A percentile compares a stretch with the other conserved stretches of the same genome.
phyloP scores from a whole-genome alignment of 495 filamentous ascomycete species.

The Penicillium malachiteum region DNA sequence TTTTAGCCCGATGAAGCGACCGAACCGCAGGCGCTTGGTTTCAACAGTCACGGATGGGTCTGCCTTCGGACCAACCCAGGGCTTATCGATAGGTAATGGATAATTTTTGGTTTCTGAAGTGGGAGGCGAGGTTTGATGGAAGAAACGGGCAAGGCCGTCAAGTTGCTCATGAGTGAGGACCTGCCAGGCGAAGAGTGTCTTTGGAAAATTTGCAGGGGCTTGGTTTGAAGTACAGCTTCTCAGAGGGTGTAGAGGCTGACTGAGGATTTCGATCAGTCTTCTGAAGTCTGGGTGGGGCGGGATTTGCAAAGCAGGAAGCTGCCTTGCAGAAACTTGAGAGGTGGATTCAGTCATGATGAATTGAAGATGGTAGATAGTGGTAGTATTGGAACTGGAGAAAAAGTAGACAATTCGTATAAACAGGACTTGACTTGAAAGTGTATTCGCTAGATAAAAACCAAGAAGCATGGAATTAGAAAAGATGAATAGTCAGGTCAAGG shows the following conservation, averaged over 20 bases:
- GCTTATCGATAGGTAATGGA: slow-evolving; percentile 50
- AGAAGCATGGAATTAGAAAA: background rate
- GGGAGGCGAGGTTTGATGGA: slow-evolving; percentile 66
- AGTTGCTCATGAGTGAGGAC: slow-evolving; percentile 70
- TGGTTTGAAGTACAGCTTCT: slow-evolving; percentile 52
- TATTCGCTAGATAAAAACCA: background rate
- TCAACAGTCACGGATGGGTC: slow-evolving; percentile 41
- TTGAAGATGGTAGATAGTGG: background rate
- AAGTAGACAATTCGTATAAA: background rate
- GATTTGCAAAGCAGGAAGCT: background rate
- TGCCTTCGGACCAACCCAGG: slow-evolving; percentile 34
- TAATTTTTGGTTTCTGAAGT: slow-evolving; percentile 55
- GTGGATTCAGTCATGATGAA: too few relatives aligned
- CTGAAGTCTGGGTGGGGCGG: slow-evolving; percentile 19
- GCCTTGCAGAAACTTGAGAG: background rate
- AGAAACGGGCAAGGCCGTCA: slow-evolving; percentile 70
- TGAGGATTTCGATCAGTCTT: slow-evolving; percentile 30
- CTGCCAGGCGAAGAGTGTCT: slow-evolving; percentile 66
- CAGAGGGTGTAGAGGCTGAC: slow-evolving; percentile 36
- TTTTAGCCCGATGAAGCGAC: slow-evolving; percentile 64
- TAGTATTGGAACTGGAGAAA: background rate
- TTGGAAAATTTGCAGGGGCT: slow-evolving; percentile 65
- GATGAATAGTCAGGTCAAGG: background rate
- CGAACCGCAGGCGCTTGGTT: slow-evolving; percentile 61
- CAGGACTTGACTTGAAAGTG: background rate